Evolutionary conservation across 1,284 basidiomycete genomes (phyloP).

Genomic region (Leccinum fuscescens): DNA sequence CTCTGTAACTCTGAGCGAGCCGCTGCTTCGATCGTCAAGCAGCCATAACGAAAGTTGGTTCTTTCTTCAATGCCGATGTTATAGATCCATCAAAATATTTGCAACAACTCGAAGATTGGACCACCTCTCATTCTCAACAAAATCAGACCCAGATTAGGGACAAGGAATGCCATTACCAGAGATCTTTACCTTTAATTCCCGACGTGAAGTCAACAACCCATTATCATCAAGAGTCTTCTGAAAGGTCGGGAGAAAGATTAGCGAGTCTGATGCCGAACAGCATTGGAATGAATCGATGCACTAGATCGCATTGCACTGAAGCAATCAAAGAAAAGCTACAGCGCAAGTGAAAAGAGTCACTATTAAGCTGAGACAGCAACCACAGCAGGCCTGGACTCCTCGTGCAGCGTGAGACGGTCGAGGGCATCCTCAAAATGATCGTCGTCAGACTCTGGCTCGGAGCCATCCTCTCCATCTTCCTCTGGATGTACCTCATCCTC

Average conservation of each 20-base stretch:
- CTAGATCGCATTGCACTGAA: neutral
- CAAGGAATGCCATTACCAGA: too few relatives aligned
- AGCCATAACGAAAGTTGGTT: neutral
- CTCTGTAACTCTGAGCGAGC: neutral
- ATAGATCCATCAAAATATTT: neutral
- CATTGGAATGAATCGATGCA: neutral
- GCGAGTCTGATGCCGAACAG: neutral
- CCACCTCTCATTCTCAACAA: neutral
- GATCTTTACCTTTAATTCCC: too few relatives aligned
- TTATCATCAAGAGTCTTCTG: too few relatives aligned
- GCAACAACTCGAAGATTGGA: neutral
- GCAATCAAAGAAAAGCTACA: neutral
- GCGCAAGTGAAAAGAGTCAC: neutral
- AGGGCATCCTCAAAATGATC: neutral
- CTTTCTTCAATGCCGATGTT: neutral
- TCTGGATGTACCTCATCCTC: neutral
- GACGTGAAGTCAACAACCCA: too few relatives aligned
- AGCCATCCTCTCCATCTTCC: neutral
- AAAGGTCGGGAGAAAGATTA: too few relatives aligned
- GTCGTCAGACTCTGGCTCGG: neutral
- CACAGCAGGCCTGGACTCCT: neutral
- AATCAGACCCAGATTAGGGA: neutral
- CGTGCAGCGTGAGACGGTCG: neutral
- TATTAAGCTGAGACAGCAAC: neutral
- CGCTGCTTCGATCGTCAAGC: neutral